A percentile compares a stretch with the other conserved stretches of the same genome.
Evolutionary conservation across 2,329 filamentous ascomycete genomes (phyloP).

Genomic region (Talaromyces amestolkiae): DNA sequence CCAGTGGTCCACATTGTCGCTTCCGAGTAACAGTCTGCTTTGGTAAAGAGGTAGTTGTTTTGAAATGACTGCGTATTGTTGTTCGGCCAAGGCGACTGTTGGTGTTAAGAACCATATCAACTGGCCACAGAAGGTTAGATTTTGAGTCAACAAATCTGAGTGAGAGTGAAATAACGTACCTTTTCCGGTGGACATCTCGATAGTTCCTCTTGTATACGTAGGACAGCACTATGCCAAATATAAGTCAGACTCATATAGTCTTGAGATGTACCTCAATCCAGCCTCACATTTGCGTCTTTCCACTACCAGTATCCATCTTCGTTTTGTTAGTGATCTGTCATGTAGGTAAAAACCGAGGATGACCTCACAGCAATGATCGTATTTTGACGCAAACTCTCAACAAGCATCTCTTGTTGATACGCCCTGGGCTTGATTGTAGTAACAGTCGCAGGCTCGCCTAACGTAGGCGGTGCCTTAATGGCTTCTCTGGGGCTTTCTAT

Average conservation of each 20-base stretch:
- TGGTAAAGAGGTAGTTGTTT: conserved; percentile 58
- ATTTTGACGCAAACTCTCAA: conserved; percentile 65
- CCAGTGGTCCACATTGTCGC: conserved; percentile 72
- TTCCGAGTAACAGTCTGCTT: conserved; percentile 63
- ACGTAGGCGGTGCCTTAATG: neutral
- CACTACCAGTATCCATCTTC: conserved; percentile 77
- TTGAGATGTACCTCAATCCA: neutral
- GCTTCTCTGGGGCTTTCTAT: neutral
- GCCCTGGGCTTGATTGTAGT: conserved; percentile 41
- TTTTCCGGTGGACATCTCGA: conserved; percentile 54
- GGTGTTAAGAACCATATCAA: conserved; percentile 71
- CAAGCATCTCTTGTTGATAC: conserved; percentile 75
- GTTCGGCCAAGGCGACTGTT: conserved; percentile 64
- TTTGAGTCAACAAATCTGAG: neutral
- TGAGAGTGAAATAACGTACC: conserved; percentile 41
- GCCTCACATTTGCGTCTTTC: conserved; percentile 72
- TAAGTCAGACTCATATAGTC: neutral
- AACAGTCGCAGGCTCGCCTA: neutral
- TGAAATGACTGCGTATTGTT: conserved; percentile 62
- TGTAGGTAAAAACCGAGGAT: neutral
- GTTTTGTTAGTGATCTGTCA: neutral
- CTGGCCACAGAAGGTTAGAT: conserved; percentile 24
- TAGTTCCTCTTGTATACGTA: conserved; percentile 66
- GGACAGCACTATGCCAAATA: conserved; percentile 55
- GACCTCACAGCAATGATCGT: conserved; percentile 65